Conservation (phyloP, 331 rosid genomes). For the Cydonia oblonga region DNA sequence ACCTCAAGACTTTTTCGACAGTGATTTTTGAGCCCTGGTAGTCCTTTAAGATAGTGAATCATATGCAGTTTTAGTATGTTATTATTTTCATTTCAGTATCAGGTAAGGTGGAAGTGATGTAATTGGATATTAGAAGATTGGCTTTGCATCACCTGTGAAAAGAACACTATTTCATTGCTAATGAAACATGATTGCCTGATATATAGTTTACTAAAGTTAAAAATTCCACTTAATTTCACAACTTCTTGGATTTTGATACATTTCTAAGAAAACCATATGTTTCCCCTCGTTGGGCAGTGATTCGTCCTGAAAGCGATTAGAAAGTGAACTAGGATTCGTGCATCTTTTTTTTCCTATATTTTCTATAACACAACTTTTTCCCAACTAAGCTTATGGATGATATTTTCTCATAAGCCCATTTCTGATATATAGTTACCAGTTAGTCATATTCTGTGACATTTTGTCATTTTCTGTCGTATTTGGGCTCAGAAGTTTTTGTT, state of each 20-base stretch:
- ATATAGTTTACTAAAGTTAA: not conserved
- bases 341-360: not conserved
- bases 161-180: not conserved
- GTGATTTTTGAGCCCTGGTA: not conserved
- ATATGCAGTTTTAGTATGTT: not conserved
- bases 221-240: not conserved
- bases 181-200: not conserved
- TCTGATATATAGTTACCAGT: not conserved
- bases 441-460: not conserved
- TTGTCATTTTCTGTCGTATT: not conserved
- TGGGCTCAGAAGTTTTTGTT: not conserved
- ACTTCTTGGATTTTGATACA: not conserved
- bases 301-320: no score
- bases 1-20: not conserved
- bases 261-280: not conserved
- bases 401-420: not conserved
- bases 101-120: not conserved
- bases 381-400: not conserved
- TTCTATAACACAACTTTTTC: not conserved
- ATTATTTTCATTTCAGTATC: not conserved
- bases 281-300: not conserved
- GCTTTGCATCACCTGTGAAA: not conserved
- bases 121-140: not conserved
- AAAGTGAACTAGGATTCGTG: no score
- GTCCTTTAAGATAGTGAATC: not conserved